Conservation (phyloP, 106 monocot species). For the Allium cepa region DNA sequence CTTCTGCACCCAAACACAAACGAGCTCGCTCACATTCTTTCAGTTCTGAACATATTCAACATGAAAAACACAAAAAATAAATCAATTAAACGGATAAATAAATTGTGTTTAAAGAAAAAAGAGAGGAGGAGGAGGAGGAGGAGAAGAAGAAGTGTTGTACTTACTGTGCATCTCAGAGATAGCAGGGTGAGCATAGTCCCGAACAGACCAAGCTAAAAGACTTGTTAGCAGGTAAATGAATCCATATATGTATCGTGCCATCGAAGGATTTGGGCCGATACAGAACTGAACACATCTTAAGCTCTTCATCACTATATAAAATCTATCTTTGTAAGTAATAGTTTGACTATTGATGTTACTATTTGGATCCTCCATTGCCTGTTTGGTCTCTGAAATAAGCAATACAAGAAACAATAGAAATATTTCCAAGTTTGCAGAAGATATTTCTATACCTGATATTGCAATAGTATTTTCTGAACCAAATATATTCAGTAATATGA, state of each 20-base stretch:
- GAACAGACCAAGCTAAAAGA: slow-evolving; percentile 76
- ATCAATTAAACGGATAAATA: too few species aligned
- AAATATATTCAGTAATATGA: neutral
- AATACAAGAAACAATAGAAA: too few species aligned
- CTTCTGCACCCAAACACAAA: slow-evolving; percentile 81
- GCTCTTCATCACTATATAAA: slow-evolving; percentile 29
- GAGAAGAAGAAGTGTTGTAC: neutral
- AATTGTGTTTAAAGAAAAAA: neutral
- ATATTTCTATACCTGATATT: neutral
- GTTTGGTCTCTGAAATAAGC: neutral
- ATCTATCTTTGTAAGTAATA: slow-evolving; percentile 26
- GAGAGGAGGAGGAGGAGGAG: neutral
- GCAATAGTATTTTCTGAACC: neutral
- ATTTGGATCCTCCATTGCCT: slow-evolving; percentile 24
- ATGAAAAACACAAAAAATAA: neutral
- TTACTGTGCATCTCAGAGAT: slow-evolving; percentile 72
- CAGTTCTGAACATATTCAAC: slow-evolving; percentile 34
- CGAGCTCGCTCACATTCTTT: slow-evolving; percentile 64
- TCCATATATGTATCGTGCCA: slow-evolving; percentile 66
- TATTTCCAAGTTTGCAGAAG: too few species aligned
- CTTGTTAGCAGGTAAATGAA: slow-evolving; percentile 70
- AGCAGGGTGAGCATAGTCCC: slow-evolving; percentile 61
- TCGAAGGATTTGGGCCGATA: slow-evolving; percentile 56
- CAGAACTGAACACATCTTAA: slow-evolving; percentile 44
- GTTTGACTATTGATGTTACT: neutral